Evolutionary conservation across 495 filamentous ascomycete species (phyloP).

Genomic region (Penicillium tannophilum): DNA sequence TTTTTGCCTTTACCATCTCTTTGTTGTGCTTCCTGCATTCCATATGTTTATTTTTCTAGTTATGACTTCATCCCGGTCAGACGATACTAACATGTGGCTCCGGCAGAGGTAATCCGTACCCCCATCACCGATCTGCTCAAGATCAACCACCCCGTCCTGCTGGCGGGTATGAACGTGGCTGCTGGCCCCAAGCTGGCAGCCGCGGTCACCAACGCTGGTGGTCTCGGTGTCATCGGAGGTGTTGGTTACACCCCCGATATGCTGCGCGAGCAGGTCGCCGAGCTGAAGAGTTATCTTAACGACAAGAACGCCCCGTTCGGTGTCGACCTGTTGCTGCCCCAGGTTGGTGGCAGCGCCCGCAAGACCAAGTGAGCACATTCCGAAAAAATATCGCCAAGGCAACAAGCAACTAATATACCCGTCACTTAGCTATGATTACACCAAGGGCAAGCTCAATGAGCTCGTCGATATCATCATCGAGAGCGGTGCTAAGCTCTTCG

Average conservation of each 20-base stretch:
- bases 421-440: slow-evolving; percentile 88
- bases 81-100: slow-evolving; percentile 4
- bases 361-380: slow-evolving; percentile 76
- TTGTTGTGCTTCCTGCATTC: neutral
- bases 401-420: slow-evolving; percentile 23
- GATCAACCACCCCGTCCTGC: slow-evolving; percentile 94
- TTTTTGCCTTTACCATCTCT: neutral
- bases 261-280: slow-evolving; percentile 90
- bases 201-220: slow-evolving; percentile 95
- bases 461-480: slow-evolving; percentile 92
- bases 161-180: slow-evolving; percentile 99
- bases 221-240: slow-evolving; percentile 94
- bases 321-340: slow-evolving; percentile 91
- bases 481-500: slow-evolving; percentile 87
- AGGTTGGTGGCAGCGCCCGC: slow-evolving; percentile 89
- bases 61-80: neutral
- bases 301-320: slow-evolving; percentile 99
- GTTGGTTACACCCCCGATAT: slow-evolving; percentile 97
- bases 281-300: slow-evolving; percentile 84
- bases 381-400: neutral
- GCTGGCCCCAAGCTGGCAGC: slow-evolving; percentile 96
- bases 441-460: slow-evolving; percentile 94
- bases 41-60: neutral
- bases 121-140: slow-evolving; percentile 90
- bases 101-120: slow-evolving; percentile 80